Evolutionary conservation across 1,284 basidiomycete genomes (phyloP).

Genomic region (Ceraceosorus bombacis): DNA sequence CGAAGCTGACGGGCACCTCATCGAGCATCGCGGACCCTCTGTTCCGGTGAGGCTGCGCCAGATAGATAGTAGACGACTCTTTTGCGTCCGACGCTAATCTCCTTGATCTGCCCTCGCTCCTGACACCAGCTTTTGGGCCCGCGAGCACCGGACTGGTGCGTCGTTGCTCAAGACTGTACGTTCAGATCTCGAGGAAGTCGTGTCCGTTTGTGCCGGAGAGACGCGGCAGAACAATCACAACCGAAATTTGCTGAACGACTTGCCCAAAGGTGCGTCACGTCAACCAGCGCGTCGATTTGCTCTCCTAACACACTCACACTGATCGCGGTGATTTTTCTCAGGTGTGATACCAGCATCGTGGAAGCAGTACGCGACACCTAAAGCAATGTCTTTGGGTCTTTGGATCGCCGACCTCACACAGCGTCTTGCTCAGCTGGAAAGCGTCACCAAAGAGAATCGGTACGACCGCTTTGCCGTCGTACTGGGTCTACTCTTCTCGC

Average conservation of each 20-base stretch:
- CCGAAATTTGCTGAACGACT: conserved; percentile 27
- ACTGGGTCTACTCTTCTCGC: conserved; percentile 37
- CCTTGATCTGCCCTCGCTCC: too few species aligned
- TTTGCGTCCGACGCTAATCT: too few species aligned
- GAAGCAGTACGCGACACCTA: conserved; percentile 31
- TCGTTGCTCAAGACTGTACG: conserved; percentile 29
- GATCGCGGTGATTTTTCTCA: not conserved
- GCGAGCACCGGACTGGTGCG: conserved; percentile 33
- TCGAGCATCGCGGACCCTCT: conserved; percentile 35
- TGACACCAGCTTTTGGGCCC: conserved; percentile 34
- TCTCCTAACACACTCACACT: not conserved
- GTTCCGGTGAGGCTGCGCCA: conserved; percentile 14
- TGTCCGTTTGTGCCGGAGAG: conserved; percentile 26
- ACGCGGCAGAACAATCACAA: conserved; percentile 42
- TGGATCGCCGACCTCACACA: conserved; percentile 41
- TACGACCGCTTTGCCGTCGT: conserved; percentile 34
- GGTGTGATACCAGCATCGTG: conserved; percentile 31
- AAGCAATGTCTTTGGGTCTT: conserved; percentile 26
- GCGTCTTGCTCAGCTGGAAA: conserved; percentile 26
- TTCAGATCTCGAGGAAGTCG: conserved; percentile 31
- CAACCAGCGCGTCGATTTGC: not conserved
- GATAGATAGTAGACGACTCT: too few species aligned
- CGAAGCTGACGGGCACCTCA: conserved; percentile 16
- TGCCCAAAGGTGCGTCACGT: conserved; percentile 24
- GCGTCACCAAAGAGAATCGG: conserved; percentile 15